Evolutionary conservation across 352 stramenopile species (phyloP).

Genomic region (Phytophthora fragariaefolia): DNA sequence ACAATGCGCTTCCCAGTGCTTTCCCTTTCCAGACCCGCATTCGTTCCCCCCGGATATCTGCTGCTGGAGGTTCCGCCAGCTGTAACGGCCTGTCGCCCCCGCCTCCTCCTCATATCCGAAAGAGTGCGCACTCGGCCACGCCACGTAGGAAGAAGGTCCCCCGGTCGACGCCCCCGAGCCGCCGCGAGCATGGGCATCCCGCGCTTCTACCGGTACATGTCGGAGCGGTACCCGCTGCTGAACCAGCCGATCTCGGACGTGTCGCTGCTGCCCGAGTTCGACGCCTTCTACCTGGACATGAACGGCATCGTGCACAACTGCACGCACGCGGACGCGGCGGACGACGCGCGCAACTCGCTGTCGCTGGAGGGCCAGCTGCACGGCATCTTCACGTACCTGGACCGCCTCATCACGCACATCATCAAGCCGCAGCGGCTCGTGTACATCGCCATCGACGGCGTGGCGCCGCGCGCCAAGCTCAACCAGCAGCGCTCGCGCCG

Average conservation of each 20-base stretch:
- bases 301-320: conserved; percentile 99
- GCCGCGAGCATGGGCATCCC: conserved; percentile 86
- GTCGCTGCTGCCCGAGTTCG: conserved; percentile 97
- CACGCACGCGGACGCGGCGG: conserved; percentile 96
- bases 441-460: conserved; percentile 99
- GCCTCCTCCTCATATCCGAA: too few species aligned
- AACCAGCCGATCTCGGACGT: conserved; percentile 98
- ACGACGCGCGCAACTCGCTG: conserved; percentile 91
- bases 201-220: conserved; percentile 94
- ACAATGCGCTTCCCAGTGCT: too few species aligned
- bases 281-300: conserved; percentile 99
- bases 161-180: background rate
- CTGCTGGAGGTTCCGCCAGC: too few species aligned
- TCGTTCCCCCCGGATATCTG: too few species aligned
- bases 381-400: conserved; percentile 91
- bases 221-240: conserved; percentile 98
- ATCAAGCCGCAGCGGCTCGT: conserved; percentile 97
- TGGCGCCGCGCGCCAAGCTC: conserved; percentile 98
- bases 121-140: background rate
- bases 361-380: conserved; percentile 96
- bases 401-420: conserved; percentile 97
- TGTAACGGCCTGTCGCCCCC: too few species aligned
- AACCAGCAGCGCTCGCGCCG: conserved; percentile 99
- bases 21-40: too few species aligned
- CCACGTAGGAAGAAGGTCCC: conserved; percentile 3